Evolutionary conservation across 139 green algal genomes (phyloP), one percentile per base, ranked within the genome.

Genomic region (Chlamydomonas incerta): DNA sequence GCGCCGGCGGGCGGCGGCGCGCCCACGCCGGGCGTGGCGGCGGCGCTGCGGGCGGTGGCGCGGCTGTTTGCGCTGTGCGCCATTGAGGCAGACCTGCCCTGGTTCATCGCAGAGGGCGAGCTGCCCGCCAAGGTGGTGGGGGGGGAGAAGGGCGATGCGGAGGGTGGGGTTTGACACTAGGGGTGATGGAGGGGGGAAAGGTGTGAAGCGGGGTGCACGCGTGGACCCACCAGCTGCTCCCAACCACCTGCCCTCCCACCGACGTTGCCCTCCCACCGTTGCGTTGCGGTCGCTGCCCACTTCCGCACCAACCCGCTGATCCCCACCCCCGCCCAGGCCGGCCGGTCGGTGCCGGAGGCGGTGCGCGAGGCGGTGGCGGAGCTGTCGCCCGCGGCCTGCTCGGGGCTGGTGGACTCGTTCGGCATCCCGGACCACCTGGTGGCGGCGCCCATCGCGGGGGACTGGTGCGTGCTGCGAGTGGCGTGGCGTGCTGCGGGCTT

Each of bases 361-460:
- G 90, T 94, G 50, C 91, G 95, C 34, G 58, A 47, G 52, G 62
- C 94, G 31, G 94, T 93, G 68, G 63, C 50, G 37, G 72, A 86
- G 67, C 74, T 98, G 83, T 88, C 91, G 4, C 91, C 91, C 0
- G 68, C 60, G 41, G 88, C 63, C 20, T 79, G 67, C 50, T 21
- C 37, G 37, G 57, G 74, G 18, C 80, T 98, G n/a, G 88, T 96
- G 62, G 91, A 91, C 13, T 80, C 88, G 9, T 97, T 98, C 86
- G 96, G 93, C 89, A 97, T 99, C 72, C 96, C 96, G 14, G 93
- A 96, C 62, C 92, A 96, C 88, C 88, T 98, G 77, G 74, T 98
- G 57, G 91, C 93, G 14, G 95, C 96, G 0, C 96, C 96, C 68
- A 97, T 98, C 77, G 96, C 96, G 37, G 93, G 87, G 0, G 90